A percentile compares a stretch with the other conserved stretches of the same genome.
Evolutionary conservation across 2,329 filamentous ascomycete species (phyloP).

Genomic region (Orbilia oligospora): DNA sequence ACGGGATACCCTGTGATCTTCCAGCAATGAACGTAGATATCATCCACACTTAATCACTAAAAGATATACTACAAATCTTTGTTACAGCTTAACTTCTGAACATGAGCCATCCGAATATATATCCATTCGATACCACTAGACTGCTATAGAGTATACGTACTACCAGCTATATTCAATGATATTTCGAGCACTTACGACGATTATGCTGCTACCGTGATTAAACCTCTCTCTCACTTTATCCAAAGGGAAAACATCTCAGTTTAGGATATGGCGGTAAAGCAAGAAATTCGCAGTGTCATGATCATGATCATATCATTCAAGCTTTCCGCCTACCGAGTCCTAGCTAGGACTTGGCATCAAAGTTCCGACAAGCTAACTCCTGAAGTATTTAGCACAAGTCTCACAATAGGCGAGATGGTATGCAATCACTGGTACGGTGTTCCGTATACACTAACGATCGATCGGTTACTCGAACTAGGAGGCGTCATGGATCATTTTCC

Average conservation of each 20-base stretch:
- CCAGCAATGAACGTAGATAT: constrained; percentile 27
- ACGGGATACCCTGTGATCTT: constrained; percentile 51
- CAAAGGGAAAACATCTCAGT: too few relatives aligned
- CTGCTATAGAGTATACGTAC: too few relatives aligned
- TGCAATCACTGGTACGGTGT: too few relatives aligned
- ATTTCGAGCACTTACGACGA: not conserved
- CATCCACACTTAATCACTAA: not conserved
- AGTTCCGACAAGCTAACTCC: not conserved
- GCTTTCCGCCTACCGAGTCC: not conserved
- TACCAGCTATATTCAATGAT: too few relatives aligned
- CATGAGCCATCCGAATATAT: too few relatives aligned
- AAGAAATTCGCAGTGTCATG: not conserved
- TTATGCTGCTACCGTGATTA: not conserved
- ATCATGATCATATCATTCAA: too few relatives aligned
- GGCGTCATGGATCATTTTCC: constrained; percentile 28
- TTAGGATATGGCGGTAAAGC: too few relatives aligned
- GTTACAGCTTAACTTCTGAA: too few relatives aligned
- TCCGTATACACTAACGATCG: not conserved
- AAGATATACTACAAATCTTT: not conserved
- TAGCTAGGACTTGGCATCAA: constrained; percentile 1
- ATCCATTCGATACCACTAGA: too few relatives aligned
- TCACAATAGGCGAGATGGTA: not conserved
- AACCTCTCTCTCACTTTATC: not conserved
- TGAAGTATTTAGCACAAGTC: not conserved
- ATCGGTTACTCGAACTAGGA: constrained; percentile 15